Conservation (phyloP, 2,329 filamentous ascomycete species). For the Sarocladium strictum region DNA sequence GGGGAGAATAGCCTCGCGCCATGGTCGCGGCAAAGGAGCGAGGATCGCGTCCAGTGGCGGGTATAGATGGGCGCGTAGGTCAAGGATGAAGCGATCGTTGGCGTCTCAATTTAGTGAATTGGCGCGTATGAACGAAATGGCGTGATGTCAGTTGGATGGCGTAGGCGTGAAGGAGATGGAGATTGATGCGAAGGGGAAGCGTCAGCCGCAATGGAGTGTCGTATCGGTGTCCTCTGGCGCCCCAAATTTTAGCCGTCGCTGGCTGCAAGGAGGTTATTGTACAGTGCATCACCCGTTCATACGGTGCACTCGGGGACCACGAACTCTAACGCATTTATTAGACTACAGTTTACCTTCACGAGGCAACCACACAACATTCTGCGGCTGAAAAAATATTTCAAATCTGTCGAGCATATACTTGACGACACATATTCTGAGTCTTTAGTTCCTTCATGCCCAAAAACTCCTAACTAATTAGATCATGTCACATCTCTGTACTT, state of each 20-base stretch:
- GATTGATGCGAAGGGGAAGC: not conserved
- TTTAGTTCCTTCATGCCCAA: conserved; percentile 3
- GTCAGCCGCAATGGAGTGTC: not conserved
- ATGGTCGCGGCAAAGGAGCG: conserved; percentile 20
- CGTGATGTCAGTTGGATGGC: not conserved
- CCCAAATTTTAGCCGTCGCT: conserved; percentile 8
- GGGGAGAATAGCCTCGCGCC: conserved; percentile 30
- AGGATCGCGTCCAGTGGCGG: not conserved
- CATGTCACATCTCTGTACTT: conserved; percentile 5
- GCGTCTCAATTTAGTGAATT: not conserved
- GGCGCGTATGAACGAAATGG: not conserved
- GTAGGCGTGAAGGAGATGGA: not conserved
- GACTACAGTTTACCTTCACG: too few relatives aligned
- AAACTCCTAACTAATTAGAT: conserved; percentile 7
- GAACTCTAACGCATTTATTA: too few relatives aligned
- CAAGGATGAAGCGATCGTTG: conserved; percentile 4
- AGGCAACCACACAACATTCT: not conserved
- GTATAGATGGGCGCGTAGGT: conserved; percentile 16
- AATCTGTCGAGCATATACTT: too few relatives aligned
- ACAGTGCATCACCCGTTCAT: not conserved
- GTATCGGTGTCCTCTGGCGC: not conserved
- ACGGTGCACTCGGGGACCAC: not conserved
- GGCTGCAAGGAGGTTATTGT: conserved; percentile 2
- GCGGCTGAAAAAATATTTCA: not conserved
- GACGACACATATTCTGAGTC: too few relatives aligned